Evolutionary conservation across 106 monocot species (phyloP).

Genomic region (Phalaenopsis aphrodite): DNA sequence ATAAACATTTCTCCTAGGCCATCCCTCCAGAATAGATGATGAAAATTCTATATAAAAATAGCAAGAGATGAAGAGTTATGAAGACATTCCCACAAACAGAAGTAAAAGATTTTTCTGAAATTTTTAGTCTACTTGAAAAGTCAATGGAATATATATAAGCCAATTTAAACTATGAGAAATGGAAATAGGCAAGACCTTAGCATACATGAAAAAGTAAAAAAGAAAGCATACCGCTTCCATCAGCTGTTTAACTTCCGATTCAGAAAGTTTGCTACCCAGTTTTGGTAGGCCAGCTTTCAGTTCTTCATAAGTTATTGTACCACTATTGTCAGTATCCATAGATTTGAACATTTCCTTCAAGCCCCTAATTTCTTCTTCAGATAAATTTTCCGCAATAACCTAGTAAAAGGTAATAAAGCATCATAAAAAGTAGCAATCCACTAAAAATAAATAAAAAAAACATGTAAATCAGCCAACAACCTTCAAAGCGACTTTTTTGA

Average conservation of each 20-base stretch:
- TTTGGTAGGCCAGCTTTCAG: conserved; percentile 78
- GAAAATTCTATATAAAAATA: neutral
- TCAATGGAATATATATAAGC: too few relatives aligned
- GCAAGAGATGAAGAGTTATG: neutral
- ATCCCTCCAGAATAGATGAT: neutral
- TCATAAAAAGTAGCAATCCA: neutral
- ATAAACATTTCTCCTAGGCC: neutral
- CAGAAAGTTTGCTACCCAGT: conserved; percentile 74
- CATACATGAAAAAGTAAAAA: neutral
- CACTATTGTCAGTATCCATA: conserved; percentile 80
- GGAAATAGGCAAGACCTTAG: neutral
- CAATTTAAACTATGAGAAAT: neutral
- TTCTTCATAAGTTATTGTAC: conserved; percentile 75
- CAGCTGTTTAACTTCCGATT: conserved; percentile 60
- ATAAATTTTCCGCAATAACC: conserved; percentile 84
- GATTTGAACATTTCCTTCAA: conserved; percentile 86
- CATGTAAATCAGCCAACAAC: conserved; percentile 12
- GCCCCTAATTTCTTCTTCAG: conserved; percentile 84
- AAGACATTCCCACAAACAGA: too few relatives aligned
- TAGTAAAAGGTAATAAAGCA: conserved; percentile 12
- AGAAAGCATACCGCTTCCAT: conserved; percentile 71
- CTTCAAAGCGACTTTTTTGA: conserved; percentile 70
- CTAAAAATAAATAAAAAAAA: neutral
- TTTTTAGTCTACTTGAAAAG: too few relatives aligned
- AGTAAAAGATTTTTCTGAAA: too few relatives aligned